Base-by-base conservation (phyloP, 768 basidiomycete genomes). In the Panaeolus cyanescens region DNA sequence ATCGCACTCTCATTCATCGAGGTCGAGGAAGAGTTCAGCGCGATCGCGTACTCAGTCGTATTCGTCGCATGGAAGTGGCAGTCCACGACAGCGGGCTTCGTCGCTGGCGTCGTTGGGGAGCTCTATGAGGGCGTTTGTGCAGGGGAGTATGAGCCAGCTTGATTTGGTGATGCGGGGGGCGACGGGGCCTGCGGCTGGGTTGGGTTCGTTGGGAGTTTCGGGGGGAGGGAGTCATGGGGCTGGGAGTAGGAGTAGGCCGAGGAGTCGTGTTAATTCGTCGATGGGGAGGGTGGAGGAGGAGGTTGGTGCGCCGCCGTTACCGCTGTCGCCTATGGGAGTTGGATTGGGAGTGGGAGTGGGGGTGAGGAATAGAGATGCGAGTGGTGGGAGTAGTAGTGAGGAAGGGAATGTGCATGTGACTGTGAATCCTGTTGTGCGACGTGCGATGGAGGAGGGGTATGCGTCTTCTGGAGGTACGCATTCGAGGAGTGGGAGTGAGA, bases 201-300 rank as follows among this genome's bases (percentile, higher is more conserved):
- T 70, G 2, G 66, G 65, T 13, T 25, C 25, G 10, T 28, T 50
- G 25, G 45, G 45, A 12, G 45, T 50, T 25, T 50, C 45, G 28
- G 45, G 45, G 4, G 45, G 45, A 15, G n/a, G 7, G 59, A 31
- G 19, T 63, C 55, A n/a, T 40, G 58, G 19, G 64, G 56, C 17
- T 50, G 36, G 63, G 15, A 59, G 40, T 8, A 64, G 64, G 17
- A 58, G 62, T 45, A 59, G 69, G 7, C 62, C 68, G 45, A 79
- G 85, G 37, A 79, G 81, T 25, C 81, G 87, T 19, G 79, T 88
- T 32, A 85, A 87, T 65, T 88, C 88, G n/a, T 85, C 85, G n/a
- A 85, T 86, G 80, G 85, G 83, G 5, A 75, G 88, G 59, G 76
- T 90, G n/a, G 85, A 87, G 62, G 87, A 88, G 59, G 85, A 85